A percentile compares a stretch with the other conserved stretches of the same genome.
Conservation (phyloP, 345 rosid species). For the Aethionema arabicum region DNA sequence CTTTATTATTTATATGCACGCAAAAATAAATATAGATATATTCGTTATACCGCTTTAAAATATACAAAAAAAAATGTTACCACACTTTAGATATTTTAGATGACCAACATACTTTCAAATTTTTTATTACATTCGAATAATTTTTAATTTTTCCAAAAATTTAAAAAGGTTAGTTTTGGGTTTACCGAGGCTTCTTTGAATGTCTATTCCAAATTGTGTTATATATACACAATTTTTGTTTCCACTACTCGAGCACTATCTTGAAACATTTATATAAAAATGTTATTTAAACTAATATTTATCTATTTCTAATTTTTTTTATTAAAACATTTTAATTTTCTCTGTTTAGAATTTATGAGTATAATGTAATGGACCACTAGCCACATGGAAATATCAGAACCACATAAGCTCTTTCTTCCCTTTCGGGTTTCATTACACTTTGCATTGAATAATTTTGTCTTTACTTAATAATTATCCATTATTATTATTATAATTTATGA, state of each 20-base stretch:
- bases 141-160: background rate
- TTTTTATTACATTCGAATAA: too few relatives aligned
- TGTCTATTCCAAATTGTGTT: conserved; percentile 7
- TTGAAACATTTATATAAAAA: background rate
- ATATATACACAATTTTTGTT: background rate
- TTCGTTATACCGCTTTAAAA: too few relatives aligned
- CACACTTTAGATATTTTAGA: too few relatives aligned
- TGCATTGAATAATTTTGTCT: conserved; percentile 38
- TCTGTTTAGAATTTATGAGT: background rate
- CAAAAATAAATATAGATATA: too few relatives aligned
- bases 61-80: too few relatives aligned
- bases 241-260: conserved; percentile 36
- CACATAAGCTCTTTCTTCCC: conserved; percentile 26
- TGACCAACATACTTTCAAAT: too few relatives aligned
- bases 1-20: too few relatives aligned
- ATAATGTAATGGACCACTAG: conserved; percentile 32
- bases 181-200: conserved; percentile 29
- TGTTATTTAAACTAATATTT: background rate
- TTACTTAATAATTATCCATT: conserved; percentile 23
- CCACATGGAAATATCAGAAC: conserved; percentile 35
- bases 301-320: background rate
- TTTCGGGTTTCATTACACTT: conserved; percentile 30
- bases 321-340: background rate
- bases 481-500: background rate
- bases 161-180: background rate